Base-by-base conservation (phyloP, 306 rosid species). In the Glycyrrhiza uralensis region DNA sequence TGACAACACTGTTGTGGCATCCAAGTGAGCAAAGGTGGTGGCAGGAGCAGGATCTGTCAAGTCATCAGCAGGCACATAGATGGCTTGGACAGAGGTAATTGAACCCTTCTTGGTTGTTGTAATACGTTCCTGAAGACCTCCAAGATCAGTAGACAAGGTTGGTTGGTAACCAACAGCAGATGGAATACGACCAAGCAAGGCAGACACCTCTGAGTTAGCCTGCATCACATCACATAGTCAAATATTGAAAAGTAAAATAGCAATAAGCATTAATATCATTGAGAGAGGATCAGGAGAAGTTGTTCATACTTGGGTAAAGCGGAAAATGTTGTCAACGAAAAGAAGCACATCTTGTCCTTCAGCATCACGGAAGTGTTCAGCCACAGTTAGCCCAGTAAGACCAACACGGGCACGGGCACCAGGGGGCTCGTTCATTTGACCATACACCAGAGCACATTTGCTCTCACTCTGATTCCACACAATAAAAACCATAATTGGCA, bases 371-470 rank as follows among this genome's bases (percentile, higher is more conserved):
- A 94, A 94, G 67, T 94, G 97, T 61, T 94, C 98, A 11, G 98
- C 97, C 8, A 94, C 97, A 60, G 98, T 94, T 26, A 94, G 84
- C 4, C 98, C 97, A 63, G 98, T 94, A 74, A 94, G 87, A 57
- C 98, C 98, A 82, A 94, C 98, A 77, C 98, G 98, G 63, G 98
- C 98, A 83, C 98, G 98, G 1, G 98, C 98, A 91, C 98, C 98
- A 7, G 98, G 97, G 66, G 98, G 96, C 80, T 94, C 98, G 11
- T 94, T 94, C 98, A 94, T 94, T 85, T 94, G 98, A 77, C 98
- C 98, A 2, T 94, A 94, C 65, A 94, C 98, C 41, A 94, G 95
- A 59, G 98, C 98, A 75, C 98, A 94, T 65, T 94, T 94, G 92
- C 98, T 94, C 0, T 94, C 98, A 65, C 87, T 80, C 98, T 94